phyloP scores from a whole-genome alignment of 2,329 filamentous ascomycete genomes.

The Penicillium sclerotiorum region DNA sequence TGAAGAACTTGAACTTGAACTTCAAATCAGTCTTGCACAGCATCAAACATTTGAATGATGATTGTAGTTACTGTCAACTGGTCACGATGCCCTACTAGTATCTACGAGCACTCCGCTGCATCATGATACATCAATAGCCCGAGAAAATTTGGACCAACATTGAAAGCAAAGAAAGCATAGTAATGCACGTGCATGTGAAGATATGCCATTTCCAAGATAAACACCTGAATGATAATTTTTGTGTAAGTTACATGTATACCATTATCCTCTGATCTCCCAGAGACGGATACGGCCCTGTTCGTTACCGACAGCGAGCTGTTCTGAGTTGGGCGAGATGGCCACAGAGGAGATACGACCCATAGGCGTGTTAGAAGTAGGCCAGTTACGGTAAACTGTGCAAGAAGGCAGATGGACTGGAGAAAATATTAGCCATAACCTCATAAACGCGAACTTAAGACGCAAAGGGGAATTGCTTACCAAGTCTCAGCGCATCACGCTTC shows the following conservation, averaged over 20 bases:
- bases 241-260: not conserved
- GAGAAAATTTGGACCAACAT: too few relatives aligned
- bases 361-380: constrained; percentile 89
- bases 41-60: too few relatives aligned
- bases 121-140: too few relatives aligned
- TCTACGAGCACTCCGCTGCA: too few relatives aligned
- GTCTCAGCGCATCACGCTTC: constrained; percentile 83
- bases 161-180: too few relatives aligned
- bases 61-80: too few relatives aligned
- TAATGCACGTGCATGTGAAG: too few relatives aligned
- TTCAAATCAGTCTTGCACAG: too few relatives aligned
- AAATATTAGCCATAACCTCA: constrained; percentile 9
- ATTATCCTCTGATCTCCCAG: constrained; percentile 80
- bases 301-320: constrained; percentile 81
- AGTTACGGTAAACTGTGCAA: constrained; percentile 94
- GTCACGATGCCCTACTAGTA: too few relatives aligned
- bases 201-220: too few relatives aligned
- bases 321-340: constrained; percentile 66
- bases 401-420: constrained; percentile 76
- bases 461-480: constrained; percentile 49
- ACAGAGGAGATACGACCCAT: constrained; percentile 79
- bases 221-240: too few relatives aligned
- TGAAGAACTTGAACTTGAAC: not conserved
- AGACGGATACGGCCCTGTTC: constrained; percentile 84
- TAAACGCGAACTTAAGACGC: not conserved